These are phyloP conservation scores for Ustilago tritici DNA, from an alignment of 1,284 basidiomycete genomes.

Conservation along the genomic window DNA sequence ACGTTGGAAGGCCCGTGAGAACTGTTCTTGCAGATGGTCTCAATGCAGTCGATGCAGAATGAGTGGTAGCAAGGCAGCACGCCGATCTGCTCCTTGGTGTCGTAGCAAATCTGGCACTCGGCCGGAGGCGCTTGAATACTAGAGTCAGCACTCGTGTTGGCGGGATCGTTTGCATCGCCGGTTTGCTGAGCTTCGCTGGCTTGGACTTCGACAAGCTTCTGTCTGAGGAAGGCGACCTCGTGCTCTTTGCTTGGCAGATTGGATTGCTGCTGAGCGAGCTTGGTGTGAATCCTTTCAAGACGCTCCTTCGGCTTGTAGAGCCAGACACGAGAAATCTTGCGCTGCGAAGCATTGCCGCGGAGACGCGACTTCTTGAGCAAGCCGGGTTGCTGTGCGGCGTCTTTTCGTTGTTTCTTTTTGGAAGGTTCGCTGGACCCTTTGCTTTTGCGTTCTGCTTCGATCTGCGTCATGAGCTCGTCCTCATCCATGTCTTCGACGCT, in stretches of 20 bases:
- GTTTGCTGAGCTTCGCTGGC: conserved; percentile 72
- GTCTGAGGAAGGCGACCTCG: conserved; percentile 43
- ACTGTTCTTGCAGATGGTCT: conserved; percentile 31
- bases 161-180: conserved; percentile 76
- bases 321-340: conserved; percentile 42
- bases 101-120: conserved; percentile 51
- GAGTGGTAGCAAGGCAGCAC: conserved; percentile 56
- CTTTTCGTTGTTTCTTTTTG: conserved; percentile 22
- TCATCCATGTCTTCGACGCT: conserved; percentile 41
- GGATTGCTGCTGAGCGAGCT: conserved; percentile 8
- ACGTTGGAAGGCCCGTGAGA: not conserved
- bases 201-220: conserved; percentile 30
- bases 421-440: not conserved
- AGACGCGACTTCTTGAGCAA: conserved; percentile 51
- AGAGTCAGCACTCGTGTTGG: conserved; percentile 78
- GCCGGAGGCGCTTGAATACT: conserved; percentile 4
- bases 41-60: conserved; percentile 53
- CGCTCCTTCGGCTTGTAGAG: conserved; percentile 50
- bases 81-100: conserved; percentile 37
- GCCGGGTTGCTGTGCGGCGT: conserved; percentile 24
- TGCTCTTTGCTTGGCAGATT: conserved; percentile 37
- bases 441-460: conserved; percentile 21
- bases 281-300: conserved; percentile 28
- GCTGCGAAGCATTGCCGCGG: conserved; percentile 45
- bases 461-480: conserved; percentile 30